Evolutionary conservation across 129 eudicot genomes (phyloP).

Genomic region (Silybum marianum): DNA sequence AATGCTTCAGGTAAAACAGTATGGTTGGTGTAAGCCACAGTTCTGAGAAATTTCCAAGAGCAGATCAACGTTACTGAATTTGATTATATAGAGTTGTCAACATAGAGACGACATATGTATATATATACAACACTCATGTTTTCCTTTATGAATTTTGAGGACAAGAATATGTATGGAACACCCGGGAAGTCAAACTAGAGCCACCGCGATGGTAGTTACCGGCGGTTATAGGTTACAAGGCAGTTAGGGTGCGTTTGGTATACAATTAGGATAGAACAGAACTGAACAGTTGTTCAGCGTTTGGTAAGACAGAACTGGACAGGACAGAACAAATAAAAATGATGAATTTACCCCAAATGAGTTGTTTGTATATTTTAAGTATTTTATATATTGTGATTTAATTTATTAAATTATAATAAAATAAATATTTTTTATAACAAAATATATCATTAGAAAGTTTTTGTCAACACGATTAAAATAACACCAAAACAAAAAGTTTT

Average conservation of each 20-base stretch:
- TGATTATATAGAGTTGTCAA: constrained; percentile 2
- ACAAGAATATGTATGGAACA: constrained; percentile 1
- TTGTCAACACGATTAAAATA: too few species aligned
- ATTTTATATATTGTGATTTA: too few species aligned
- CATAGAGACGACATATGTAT: background rate
- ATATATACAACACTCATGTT: background rate
- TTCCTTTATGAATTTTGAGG: background rate
- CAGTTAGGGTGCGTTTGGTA: background rate
- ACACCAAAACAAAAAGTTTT: too few species aligned
- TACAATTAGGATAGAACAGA: too few species aligned
- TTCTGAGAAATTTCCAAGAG: constrained; percentile 52
- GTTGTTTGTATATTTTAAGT: too few species aligned
- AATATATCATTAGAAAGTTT: too few species aligned
- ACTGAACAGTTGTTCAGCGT: too few species aligned
- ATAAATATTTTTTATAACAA: too few species aligned
- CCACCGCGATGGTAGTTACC: background rate
- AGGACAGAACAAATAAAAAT: too few species aligned
- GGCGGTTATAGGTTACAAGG: background rate
- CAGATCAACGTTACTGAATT: constrained; percentile 16
- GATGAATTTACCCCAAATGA: too few species aligned
- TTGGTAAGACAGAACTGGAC: too few species aligned
- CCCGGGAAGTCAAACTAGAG: background rate
- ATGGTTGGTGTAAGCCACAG: constrained; percentile 95
- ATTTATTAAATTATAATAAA: too few species aligned
- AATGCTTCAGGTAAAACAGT: constrained; percentile 96